A percentile compares a stretch with the other conserved stretches of the same genome.
These are phyloP conservation scores for Puccinia polysora DNA, from an alignment of 1,284 basidiomycete species.

Conservation along the genomic window DNA sequence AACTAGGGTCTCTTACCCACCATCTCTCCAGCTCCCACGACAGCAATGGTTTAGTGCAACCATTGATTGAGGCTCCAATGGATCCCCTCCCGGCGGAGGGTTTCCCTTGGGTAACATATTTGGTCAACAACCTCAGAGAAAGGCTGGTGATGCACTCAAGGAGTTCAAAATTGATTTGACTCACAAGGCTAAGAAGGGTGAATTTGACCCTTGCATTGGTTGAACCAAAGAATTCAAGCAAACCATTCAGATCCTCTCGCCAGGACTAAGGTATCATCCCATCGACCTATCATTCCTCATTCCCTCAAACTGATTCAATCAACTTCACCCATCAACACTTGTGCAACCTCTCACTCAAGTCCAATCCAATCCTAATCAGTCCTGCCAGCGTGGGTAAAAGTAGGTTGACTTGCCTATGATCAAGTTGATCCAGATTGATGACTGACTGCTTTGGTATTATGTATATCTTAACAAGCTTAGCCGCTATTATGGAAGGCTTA, in stretches of 20 bases:
- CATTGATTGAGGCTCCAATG: neutral
- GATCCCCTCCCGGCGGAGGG: conserved; percentile 44
- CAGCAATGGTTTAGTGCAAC: neutral
- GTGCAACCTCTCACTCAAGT: conserved; percentile 54
- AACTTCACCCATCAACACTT: neutral
- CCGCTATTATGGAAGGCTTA: conserved; percentile 84
- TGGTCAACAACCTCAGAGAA: conserved; percentile 46
- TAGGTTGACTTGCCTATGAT: conserved; percentile 1
- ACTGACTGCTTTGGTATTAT: too few relatives aligned
- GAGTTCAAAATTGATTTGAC: conserved; percentile 74
- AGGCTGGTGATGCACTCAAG: conserved; percentile 48
- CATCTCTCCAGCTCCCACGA: too few relatives aligned
- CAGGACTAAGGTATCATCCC: conserved; percentile 45
- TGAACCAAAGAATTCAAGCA: conserved; percentile 69
- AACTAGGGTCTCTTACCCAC: too few relatives aligned
- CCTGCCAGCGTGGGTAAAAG: conserved; percentile 51
- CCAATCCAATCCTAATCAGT: conserved; percentile 69
- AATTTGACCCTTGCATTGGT: conserved; percentile 86
- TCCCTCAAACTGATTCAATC: neutral
- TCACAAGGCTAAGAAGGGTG: conserved; percentile 72
- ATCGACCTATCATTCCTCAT: too few relatives aligned
- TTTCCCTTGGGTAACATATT: conserved; percentile 51
- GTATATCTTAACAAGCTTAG: neutral
- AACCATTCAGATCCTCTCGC: conserved; percentile 67
- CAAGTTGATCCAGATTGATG: conserved; percentile 75